Evolutionary conservation across 495 filamentous ascomycete species (phyloP), one percentile per base, ranked within the genome.

Genomic region (Acidiella bohemica): DNA sequence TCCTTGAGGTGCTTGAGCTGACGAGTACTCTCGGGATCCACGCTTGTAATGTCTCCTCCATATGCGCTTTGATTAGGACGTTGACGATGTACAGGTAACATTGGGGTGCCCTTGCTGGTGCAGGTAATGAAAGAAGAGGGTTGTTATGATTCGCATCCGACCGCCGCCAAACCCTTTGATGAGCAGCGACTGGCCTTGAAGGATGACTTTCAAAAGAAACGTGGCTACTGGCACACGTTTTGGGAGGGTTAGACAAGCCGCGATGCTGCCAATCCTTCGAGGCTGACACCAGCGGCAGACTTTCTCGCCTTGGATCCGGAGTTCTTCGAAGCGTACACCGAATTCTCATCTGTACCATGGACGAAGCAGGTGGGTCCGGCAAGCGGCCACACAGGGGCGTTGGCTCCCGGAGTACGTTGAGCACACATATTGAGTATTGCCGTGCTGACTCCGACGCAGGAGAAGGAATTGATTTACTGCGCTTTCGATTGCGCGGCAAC

Each of bases 381-480:
- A 41, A 13, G 58, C n/a, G n/a, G n/a, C n/a, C n/a, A n/a, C n/a
- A n/a, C n/a, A n/a, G n/a, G n/a, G n/a, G n/a, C n/a, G n/a, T n/a
- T n/a, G n/a, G n/a, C n/a, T n/a, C n/a, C n/a, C n/a, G n/a, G n/a
- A n/a, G n/a, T n/a, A n/a, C n/a, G n/a, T n/a, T n/a, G n/a, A n/a
- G 14, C 12, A 14, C 32, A 18, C 41, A 44, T 30, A n/a, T n/a
- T n/a, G n/a, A n/a, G n/a, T n/a, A n/a, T n/a, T n/a, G n/a, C n/a
- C n/a, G n/a, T n/a, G n/a, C n/a, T n/a, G n/a, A n/a, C n/a, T n/a
- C n/a, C n/a, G 29, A 59, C 61, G 10, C 63, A 63, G 57, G 48
- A 59, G 24, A 66, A 63, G 41, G 64, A 67, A 44, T 43, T 67
- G 10, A 57, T 67, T 11, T 65, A 63, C 33, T 65, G 61, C 38